Evolutionary conservation across 2,329 filamentous ascomycete genomes (phyloP).

Genomic region (Pseudocercospora crystallina): DNA sequence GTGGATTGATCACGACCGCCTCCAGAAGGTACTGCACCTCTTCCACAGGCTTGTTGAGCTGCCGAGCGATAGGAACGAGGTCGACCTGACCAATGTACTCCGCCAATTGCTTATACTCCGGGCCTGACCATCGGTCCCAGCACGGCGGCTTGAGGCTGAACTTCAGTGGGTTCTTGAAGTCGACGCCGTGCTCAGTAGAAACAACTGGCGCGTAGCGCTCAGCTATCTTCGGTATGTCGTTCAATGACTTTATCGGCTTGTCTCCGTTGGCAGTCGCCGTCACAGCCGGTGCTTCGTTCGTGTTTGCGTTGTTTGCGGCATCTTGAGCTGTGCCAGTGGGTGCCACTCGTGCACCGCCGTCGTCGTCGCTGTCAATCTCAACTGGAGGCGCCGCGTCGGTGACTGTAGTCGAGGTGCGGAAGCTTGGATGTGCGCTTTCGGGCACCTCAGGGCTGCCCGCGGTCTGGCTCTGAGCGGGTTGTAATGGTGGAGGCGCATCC

Average conservation of each 20-base stretch:
- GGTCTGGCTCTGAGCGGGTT: too few relatives aligned
- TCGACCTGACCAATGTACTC: slow-evolving; percentile 18
- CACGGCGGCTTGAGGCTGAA: slow-evolving; percentile 26
- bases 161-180: slow-evolving; percentile 15
- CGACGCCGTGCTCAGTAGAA: slow-evolving; percentile 7
- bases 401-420: too few relatives aligned
- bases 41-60: slow-evolving; percentile 19
- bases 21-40: slow-evolving; percentile 23
- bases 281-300: too few relatives aligned
- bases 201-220: slow-evolving; percentile 8
- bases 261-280: too few relatives aligned
- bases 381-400: too few relatives aligned
- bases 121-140: slow-evolving; percentile 23
- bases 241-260: background rate
- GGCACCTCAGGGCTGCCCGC: too few relatives aligned
- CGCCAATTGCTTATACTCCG: slow-evolving; percentile 18
- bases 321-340: too few relatives aligned
- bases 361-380: too few relatives aligned
- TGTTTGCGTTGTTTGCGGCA: too few relatives aligned
- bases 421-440: too few relatives aligned
- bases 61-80: slow-evolving; percentile 15
- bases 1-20: slow-evolving; percentile 17
- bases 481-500: too few relatives aligned
- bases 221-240: slow-evolving; percentile 9
- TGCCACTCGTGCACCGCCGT: too few relatives aligned